These are phyloP conservation scores for Coemansia sp. DNA, from an alignment of 192 early-diverging fungal species.

Conservation along the genomic window DNA sequence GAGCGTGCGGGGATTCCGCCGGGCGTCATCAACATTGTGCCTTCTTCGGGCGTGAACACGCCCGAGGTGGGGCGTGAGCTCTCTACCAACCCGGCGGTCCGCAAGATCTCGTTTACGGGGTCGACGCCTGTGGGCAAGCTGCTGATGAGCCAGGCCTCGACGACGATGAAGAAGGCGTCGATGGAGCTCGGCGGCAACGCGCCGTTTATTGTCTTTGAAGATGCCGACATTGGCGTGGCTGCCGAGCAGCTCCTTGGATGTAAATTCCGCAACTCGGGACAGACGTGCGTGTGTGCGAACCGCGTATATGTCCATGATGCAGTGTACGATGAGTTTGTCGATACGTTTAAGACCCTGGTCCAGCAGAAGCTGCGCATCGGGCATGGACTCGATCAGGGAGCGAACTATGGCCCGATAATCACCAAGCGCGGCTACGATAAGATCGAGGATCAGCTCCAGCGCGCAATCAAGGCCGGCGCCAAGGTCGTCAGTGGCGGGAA, in stretches of 20 bases:
- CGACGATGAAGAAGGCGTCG: slow-evolving; percentile 47
- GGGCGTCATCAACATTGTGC: slow-evolving; percentile 49
- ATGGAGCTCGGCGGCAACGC: slow-evolving; percentile 59
- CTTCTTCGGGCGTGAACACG: slow-evolving; percentile 46
- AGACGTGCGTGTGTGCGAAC: slow-evolving; percentile 69
- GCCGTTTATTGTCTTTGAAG: slow-evolving; percentile 52
- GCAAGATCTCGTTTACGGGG: slow-evolving; percentile 56
- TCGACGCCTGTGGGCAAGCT: slow-evolving; percentile 49
- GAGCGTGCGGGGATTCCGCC: slow-evolving; percentile 48
- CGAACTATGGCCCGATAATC: slow-evolving; percentile 79
- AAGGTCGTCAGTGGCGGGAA: slow-evolving; percentile 61
- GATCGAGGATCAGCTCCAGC: slow-evolving; percentile 60
- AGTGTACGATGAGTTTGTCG: slow-evolving; percentile 60
- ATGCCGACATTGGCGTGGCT: slow-evolving; percentile 45
- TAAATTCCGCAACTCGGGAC: slow-evolving; percentile 64
- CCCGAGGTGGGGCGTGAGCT: slow-evolving; percentile 38
- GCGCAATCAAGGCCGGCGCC: slow-evolving; percentile 70
- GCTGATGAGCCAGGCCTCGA: slow-evolving; percentile 48
- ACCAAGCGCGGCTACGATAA: slow-evolving; percentile 62
- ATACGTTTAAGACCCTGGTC: slow-evolving; percentile 57
- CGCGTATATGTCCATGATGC: slow-evolving; percentile 63
- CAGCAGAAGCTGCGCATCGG: slow-evolving; percentile 58
- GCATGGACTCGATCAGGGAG: slow-evolving; percentile 59
- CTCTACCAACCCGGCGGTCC: slow-evolving; percentile 37
- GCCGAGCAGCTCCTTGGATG: slow-evolving; percentile 32